phyloP scores from a whole-genome alignment of 2,329 filamentous ascomycete species.

The Diplodia corticola region DNA sequence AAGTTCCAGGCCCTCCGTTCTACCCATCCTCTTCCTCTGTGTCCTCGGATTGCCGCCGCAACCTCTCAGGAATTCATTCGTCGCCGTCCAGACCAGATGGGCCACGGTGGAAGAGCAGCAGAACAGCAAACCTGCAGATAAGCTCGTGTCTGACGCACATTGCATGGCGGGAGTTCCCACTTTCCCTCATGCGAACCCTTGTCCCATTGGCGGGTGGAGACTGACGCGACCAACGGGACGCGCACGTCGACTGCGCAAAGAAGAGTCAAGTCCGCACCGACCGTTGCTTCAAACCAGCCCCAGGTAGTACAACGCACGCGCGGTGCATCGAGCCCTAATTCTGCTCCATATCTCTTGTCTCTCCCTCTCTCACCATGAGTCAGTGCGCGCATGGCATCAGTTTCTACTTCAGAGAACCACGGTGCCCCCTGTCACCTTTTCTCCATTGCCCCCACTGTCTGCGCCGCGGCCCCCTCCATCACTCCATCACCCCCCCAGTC shows the following conservation, averaged over 20 bases:
- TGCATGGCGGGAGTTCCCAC: slow-evolving; percentile 7
- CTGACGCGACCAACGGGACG: background rate
- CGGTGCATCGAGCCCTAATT: background rate
- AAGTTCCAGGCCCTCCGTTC: background rate
- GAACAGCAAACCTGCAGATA: slow-evolving; percentile 4
- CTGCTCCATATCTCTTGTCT: background rate
- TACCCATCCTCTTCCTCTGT: background rate
- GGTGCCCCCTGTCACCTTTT: background rate
- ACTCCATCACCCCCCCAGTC: background rate
- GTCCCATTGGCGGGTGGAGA: background rate
- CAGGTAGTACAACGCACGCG: background rate
- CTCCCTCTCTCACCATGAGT: no score
- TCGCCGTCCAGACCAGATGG: background rate
- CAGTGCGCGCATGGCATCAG: background rate
- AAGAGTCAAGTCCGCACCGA: background rate
- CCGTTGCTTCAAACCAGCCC: background rate
- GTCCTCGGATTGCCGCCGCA: background rate
- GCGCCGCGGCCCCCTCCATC: no score
- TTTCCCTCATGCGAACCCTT: background rate
- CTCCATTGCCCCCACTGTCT: no score
- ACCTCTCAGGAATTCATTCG: background rate
- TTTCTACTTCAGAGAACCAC: background rate
- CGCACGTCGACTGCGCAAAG: background rate
- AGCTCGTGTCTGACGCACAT: slow-evolving; percentile 11
- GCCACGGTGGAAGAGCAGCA: background rate